Evolutionary conservation across 371 early-diverging fungal species (phyloP).

Genomic region (Coemansia sp.): DNA sequence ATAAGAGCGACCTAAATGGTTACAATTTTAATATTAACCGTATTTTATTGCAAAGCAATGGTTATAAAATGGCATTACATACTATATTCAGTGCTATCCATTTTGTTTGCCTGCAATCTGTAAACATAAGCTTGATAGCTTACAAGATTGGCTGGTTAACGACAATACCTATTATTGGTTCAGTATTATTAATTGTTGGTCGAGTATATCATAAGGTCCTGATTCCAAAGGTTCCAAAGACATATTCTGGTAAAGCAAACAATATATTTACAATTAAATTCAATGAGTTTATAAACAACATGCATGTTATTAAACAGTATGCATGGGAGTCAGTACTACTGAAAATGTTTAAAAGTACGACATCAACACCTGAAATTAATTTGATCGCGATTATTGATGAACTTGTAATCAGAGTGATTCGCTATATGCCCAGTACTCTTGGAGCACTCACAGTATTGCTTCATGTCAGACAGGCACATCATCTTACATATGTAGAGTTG

Average conservation of each 20-base stretch:
- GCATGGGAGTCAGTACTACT: not conserved
- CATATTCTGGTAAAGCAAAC: not conserved
- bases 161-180: not conserved
- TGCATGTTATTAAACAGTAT: not conserved
- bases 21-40: not conserved
- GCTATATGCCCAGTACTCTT: not conserved
- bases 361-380: not conserved
- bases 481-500: not conserved
- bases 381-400: not conserved
- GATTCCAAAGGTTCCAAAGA: not conserved
- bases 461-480: not conserved
- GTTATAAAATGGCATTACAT: not conserved
- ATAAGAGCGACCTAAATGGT: not conserved
- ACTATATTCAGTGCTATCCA: not conserved
- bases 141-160: not conserved
- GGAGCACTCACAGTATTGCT: not conserved
- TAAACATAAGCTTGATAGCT: not conserved
- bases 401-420: not conserved
- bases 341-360: not conserved
- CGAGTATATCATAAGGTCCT: not conserved
- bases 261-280: not conserved
- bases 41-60: not conserved
- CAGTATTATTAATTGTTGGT: not conserved
- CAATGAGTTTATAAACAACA: not conserved
- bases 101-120: not conserved